Evolutionary conservation across 495 filamentous ascomycete genomes (phyloP).

Genomic region (Zalerion maritima): DNA sequence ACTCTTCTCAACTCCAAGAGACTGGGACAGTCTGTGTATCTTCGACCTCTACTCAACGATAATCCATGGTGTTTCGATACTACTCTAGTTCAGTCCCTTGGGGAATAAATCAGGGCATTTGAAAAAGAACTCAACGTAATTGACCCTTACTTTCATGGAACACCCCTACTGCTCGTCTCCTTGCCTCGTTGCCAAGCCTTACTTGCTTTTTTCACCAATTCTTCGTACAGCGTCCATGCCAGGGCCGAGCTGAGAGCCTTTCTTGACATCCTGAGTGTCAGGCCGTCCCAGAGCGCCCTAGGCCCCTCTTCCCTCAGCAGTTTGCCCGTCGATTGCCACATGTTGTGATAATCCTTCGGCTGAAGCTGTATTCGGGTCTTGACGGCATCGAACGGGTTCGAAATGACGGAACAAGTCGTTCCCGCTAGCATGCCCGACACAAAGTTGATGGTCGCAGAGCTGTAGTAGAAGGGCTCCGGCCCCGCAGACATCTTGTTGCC

Average conservation of each 20-base stretch:
- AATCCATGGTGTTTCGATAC: too few relatives aligned
- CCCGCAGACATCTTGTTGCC: conserved; percentile 3
- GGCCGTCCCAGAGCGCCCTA: conserved; percentile 68
- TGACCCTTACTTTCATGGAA: too few relatives aligned
- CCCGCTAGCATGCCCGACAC: conserved; percentile 64
- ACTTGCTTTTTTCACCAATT: conserved; percentile 68
- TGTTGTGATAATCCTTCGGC: conserved; percentile 71
- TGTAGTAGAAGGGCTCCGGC: conserved; percentile 18
- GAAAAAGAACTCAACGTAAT: too few relatives aligned
- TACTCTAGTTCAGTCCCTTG: too few relatives aligned
- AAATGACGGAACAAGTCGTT: conserved; percentile 66
- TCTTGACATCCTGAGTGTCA: conserved; percentile 74
- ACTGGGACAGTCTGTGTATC: too few relatives aligned
- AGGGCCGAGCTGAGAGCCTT: conserved; percentile 87
- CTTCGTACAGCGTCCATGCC: conserved; percentile 95
- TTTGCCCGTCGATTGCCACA: conserved; percentile 54
- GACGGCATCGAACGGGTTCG: conserved; percentile 92
- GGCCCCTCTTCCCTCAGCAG: conserved; percentile 77
- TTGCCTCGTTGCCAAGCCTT: conserved; percentile 32
- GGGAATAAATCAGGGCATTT: too few relatives aligned
- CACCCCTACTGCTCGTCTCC: not conserved
- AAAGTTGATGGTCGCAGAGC: conserved; percentile 71
- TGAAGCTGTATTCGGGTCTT: conserved; percentile 91
- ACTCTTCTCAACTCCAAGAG: too few relatives aligned
- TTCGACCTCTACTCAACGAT: too few relatives aligned